Percentiles rank a stretch among this genome's conserved stretches.
Evolutionary conservation across 1,284 basidiomycete species (phyloP).

Genomic region (Trichosporon sp.): DNA sequence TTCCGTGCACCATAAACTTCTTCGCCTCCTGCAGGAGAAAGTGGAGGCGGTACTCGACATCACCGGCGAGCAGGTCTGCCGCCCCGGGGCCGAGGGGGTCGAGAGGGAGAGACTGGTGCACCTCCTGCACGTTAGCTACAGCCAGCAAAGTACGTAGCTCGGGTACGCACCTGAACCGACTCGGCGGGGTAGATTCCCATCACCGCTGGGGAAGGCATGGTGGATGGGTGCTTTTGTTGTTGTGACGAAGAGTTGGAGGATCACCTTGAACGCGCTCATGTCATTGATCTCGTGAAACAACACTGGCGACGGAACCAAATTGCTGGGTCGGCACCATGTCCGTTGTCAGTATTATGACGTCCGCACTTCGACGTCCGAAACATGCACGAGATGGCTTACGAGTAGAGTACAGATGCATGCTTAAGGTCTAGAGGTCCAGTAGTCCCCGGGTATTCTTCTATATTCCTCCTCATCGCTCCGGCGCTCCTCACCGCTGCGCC

Average conservation of each 20-base stretch:
- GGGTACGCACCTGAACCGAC: slow-evolving; percentile 43
- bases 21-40: slow-evolving; percentile 78
- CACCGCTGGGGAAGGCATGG: slow-evolving; percentile 47
- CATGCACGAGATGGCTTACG: background rate
- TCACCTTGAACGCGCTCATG: slow-evolving; percentile 1
- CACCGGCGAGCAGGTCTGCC: slow-evolving; percentile 83
- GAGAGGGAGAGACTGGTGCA: slow-evolving; percentile 85
- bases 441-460: slow-evolving; percentile 33
- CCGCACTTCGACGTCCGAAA: no score
- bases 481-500: slow-evolving; percentile 1
- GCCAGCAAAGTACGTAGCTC: no score
- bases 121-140: slow-evolving; percentile 67
- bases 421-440: slow-evolving; percentile 34
- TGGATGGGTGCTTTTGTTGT: slow-evolving; percentile 21
- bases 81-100: slow-evolving; percentile 77
- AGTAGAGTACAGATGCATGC: slow-evolving; percentile 31
- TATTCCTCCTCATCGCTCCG: background rate
- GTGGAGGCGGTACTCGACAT: slow-evolving; percentile 95
- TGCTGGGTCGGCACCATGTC: background rate
- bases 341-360: background rate
- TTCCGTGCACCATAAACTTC: slow-evolving; percentile 93
- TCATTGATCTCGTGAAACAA: slow-evolving; percentile 3
- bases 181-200: slow-evolving; percentile 54
- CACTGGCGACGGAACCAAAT: slow-evolving; percentile 2
- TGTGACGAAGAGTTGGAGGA: slow-evolving; percentile 6